Conservation (phyloP, 2,329 filamentous ascomycete species). For the Juglanconis sp. region DNA sequence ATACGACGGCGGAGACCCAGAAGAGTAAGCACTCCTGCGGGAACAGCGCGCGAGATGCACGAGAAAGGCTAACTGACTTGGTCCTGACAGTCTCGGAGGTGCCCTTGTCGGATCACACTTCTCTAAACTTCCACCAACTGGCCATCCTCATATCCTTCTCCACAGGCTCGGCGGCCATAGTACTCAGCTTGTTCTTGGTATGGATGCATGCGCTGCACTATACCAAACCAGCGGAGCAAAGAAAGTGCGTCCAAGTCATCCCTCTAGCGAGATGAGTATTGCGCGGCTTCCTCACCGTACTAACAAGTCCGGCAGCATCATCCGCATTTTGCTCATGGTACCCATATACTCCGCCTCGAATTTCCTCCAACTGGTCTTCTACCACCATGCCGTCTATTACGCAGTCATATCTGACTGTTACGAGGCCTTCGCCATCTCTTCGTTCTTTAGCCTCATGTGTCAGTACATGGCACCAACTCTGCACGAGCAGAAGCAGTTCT, state of each 20-base stretch:
- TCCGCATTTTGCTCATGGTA: conserved; percentile 85
- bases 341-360: conserved; percentile 75
- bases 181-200: conserved; percentile 54
- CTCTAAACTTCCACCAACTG: conserved; percentile 53
- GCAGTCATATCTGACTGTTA: conserved; percentile 80
- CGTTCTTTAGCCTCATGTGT: conserved; percentile 81
- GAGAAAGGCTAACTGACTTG: conserved; percentile 25
- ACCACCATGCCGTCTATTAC: conserved; percentile 77
- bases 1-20: conserved; percentile 16
- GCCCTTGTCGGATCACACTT: conserved; percentile 37
- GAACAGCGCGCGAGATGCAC: not conserved
- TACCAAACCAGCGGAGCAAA: conserved; percentile 58
- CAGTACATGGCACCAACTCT: conserved; percentile 75
- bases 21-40: conserved; percentile 22
- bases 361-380: conserved; percentile 70
- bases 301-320: conserved; percentile 55
- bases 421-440: conserved; percentile 83
- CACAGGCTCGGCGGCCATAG: conserved; percentile 47
- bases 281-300: not conserved
- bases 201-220: conserved; percentile 59
- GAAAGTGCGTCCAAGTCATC: conserved; percentile 41
- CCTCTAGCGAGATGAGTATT: not conserved
- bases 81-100: conserved; percentile 43
- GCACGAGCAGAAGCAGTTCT: conserved; percentile 79
- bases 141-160: conserved; percentile 49